Percentiles rank a stretch among this genome's conserved stretches.
phyloP scores from a whole-genome alignment of 108 stramenopile genomes.

The Skeletonema tropicum region DNA sequence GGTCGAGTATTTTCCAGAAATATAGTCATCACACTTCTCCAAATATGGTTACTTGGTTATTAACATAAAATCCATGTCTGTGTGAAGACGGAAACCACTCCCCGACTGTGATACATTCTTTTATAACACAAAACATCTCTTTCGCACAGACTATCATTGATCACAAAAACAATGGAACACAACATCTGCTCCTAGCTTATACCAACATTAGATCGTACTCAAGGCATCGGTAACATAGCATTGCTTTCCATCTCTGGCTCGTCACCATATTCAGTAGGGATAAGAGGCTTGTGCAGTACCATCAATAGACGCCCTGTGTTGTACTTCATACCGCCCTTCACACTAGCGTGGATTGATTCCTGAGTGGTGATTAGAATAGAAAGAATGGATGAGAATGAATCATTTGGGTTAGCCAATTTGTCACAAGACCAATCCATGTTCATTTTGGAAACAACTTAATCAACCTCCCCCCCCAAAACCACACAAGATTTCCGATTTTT shows the following conservation, averaged over 20 bases:
- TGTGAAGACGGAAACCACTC: background rate
- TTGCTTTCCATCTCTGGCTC: constrained; percentile 40
- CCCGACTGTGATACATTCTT: too few relatives aligned
- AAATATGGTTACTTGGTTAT: background rate
- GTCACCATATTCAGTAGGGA: constrained; percentile 39
- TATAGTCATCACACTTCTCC: background rate
- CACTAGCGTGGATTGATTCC: constrained; percentile 77
- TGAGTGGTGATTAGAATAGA: background rate
- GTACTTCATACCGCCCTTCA: constrained; percentile 90
- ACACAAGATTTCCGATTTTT: too few relatives aligned
- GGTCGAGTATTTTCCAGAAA: background rate
- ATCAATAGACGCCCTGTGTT: constrained; percentile 88
- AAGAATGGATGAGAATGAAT: constrained; percentile 6
- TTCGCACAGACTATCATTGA: background rate
- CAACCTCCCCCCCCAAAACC: background rate
- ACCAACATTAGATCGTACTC: background rate
- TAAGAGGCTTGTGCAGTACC: constrained; percentile 78
- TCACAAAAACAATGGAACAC: background rate
- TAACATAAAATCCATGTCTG: background rate
- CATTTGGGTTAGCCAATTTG: too few relatives aligned
- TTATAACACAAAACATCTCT: too few relatives aligned
- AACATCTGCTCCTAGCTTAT: background rate
- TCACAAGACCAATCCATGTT: background rate
- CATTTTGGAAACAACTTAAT: background rate
- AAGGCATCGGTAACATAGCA: constrained; percentile 50